phyloP scores from a whole-genome alignment of 2,329 filamentous ascomycete genomes.

The Talaromyces sp. region DNA sequence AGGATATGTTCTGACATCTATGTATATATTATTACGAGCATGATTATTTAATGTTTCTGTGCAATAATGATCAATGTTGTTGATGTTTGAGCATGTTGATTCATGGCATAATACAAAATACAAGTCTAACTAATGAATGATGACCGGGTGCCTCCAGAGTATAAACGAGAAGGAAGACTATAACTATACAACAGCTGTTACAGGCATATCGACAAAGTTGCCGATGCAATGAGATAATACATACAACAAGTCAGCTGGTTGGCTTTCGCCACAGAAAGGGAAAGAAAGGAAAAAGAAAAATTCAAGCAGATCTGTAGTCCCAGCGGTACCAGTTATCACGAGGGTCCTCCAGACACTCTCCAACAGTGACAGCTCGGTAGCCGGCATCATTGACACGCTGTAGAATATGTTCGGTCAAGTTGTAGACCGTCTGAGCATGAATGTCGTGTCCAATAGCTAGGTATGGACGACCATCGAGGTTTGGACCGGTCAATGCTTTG shows the following conservation, averaged over 20 bases:
- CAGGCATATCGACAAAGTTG: not conserved
- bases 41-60: not conserved
- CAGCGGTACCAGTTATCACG: conserved; percentile 44
- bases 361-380: conserved; percentile 44
- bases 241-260: not conserved
- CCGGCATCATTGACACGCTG: conserved; percentile 30
- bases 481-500: conserved; percentile 28
- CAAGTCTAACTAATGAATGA: not conserved
- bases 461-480: conserved; percentile 35
- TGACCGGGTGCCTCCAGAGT: not conserved
- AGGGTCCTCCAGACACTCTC: conserved; percentile 44
- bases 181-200: not conserved
- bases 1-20: not conserved
- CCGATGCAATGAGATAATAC: not conserved
- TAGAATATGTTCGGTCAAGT: conserved; percentile 44
- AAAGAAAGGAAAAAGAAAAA: not conserved
- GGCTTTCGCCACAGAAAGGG: not conserved
- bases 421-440: conserved; percentile 45
- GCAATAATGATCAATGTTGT: not conserved
- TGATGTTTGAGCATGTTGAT: not conserved
- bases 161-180: not conserved
- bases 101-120: not conserved
- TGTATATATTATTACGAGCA: not conserved
- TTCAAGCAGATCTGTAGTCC: conserved; percentile 28
- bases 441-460: conserved; percentile 46